Evolutionary conservation across 2,329 filamentous ascomycete genomes (phyloP).

Genomic region (Fusarium sacchari): DNA sequence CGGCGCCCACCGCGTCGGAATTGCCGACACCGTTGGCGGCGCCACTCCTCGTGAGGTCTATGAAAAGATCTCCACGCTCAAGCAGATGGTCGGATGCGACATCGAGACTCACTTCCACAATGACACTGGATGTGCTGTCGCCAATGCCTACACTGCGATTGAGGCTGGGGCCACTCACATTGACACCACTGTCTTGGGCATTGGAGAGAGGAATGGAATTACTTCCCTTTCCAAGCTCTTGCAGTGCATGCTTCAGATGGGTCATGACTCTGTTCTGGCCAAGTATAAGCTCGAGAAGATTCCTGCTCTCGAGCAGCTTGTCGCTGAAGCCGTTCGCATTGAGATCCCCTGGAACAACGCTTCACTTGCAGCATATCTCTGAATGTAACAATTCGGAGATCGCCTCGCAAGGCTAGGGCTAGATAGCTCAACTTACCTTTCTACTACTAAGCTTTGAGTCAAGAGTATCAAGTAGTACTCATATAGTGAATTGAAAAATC

Average conservation of each 20-base stretch:
- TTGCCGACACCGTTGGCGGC: constrained; percentile 93
- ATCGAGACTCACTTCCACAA: constrained; percentile 74
- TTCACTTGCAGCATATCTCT: neutral
- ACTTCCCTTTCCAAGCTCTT: constrained; percentile 60
- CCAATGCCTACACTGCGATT: constrained; percentile 87
- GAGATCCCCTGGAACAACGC: constrained; percentile 29
- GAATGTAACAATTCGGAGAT: neutral
- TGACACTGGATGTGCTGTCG: constrained; percentile 90
- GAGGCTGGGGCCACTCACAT: constrained; percentile 88
- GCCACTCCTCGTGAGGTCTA: constrained; percentile 88
- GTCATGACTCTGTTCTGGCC: constrained; percentile 83
- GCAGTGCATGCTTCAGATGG: constrained; percentile 44
- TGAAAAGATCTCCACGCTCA: constrained; percentile 83
- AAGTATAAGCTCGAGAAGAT: constrained; percentile 93
- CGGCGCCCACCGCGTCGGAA: constrained; percentile 86
- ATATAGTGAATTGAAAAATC: neutral
- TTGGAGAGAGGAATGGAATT: constrained; percentile 69
- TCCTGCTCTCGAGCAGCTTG: constrained; percentile 86
- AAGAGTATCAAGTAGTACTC: neutral
- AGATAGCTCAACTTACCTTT: neutral
- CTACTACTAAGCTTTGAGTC: neutral
- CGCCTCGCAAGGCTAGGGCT: neutral
- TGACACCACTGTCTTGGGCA: constrained; percentile 79
- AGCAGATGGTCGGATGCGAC: constrained; percentile 71
- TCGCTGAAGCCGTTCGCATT: constrained; percentile 69